phyloP scores from a whole-genome alignment of 257 asterid genomes.

The Misopates orontium region DNA sequence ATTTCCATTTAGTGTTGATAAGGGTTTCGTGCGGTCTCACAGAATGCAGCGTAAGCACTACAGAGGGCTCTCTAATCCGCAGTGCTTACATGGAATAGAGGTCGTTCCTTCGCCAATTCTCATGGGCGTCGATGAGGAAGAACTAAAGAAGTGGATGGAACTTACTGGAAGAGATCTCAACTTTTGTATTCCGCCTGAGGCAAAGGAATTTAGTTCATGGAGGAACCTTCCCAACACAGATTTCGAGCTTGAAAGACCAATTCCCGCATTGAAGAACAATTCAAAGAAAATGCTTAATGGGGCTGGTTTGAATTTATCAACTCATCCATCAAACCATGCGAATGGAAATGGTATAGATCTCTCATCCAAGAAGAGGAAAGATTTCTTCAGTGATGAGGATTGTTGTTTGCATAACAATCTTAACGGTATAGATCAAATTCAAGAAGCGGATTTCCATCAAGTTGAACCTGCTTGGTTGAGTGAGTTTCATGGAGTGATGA shows the following conservation, averaged over 20 bases:
- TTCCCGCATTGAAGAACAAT: constrained; percentile 32
- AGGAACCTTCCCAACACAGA: constrained; percentile 53
- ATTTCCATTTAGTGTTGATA: constrained; percentile 48
- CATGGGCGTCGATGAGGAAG: constrained; percentile 44
- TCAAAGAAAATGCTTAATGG: constrained; percentile 48
- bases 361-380: constrained; percentile 54
- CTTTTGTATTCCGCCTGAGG: constrained; percentile 54
- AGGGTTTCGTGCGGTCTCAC: constrained; percentile 59
- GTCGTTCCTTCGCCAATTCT: constrained; percentile 47
- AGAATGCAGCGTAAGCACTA: constrained; percentile 57
- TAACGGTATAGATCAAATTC: constrained; percentile 28
- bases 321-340: constrained; percentile 38
- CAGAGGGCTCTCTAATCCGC: constrained; percentile 57
- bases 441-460: constrained; percentile 36
- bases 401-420: constrained; percentile 30
- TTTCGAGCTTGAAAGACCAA: constrained; percentile 51
- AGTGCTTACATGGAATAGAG: constrained; percentile 58
- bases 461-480: constrained; percentile 46
- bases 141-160: constrained; percentile 56
- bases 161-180: constrained; percentile 51
- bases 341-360: constrained; percentile 48
- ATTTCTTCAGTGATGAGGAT: constrained; percentile 41
- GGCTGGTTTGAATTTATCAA: constrained; percentile 44
- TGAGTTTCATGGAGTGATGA: constrained; percentile 57
- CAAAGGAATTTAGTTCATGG: constrained; percentile 54